Evolutionary conservation across 2,329 filamentous ascomycete genomes (phyloP).

Genomic region (Dothistroma pini): DNA sequence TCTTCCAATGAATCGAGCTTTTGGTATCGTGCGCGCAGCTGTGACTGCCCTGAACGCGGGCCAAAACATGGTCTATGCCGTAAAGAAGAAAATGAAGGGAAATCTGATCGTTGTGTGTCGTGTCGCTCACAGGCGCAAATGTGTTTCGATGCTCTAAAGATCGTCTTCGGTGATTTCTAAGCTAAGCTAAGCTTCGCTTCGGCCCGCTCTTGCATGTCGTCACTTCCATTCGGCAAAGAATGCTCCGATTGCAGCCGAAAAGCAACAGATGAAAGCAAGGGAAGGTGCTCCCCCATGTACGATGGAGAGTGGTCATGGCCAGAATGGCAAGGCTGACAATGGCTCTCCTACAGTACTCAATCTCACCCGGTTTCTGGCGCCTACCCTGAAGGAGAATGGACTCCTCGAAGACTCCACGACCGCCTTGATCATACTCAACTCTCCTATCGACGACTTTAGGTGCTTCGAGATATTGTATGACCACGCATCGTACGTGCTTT

Average conservation of each 20-base stretch:
- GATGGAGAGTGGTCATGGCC: background rate
- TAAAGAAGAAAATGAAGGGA: slow-evolving; percentile 11
- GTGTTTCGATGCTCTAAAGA: slow-evolving; percentile 4
- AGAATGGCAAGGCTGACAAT: background rate
- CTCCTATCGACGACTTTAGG: slow-evolving; percentile 54
- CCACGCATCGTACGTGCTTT: slow-evolving; percentile 63
- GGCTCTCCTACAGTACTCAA: background rate
- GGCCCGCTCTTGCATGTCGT: background rate
- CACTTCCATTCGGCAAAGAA: background rate
- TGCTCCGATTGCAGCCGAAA: background rate
- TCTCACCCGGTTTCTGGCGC: background rate
- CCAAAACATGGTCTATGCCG: slow-evolving; percentile 48
- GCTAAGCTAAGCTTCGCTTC: background rate
- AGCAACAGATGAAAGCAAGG: background rate
- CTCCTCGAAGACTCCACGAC: slow-evolving; percentile 18
- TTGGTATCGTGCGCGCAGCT: slow-evolving; percentile 31
- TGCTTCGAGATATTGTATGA: slow-evolving; percentile 47
- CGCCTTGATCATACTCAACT: slow-evolving; percentile 59
- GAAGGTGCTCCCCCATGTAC: background rate
- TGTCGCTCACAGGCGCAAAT: slow-evolving; percentile 10
- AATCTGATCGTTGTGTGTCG: slow-evolving; percentile 2
- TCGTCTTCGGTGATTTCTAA: background rate
- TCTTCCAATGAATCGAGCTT: slow-evolving; percentile 32
- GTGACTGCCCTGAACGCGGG: slow-evolving; percentile 45
- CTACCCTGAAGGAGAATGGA: background rate